Percentiles rank a stretch among this genome's conserved stretches.
These are phyloP conservation scores for Jamesozyma lodderae DNA, from an alignment of 805 yeast genomes.

Conservation along the genomic window DNA sequence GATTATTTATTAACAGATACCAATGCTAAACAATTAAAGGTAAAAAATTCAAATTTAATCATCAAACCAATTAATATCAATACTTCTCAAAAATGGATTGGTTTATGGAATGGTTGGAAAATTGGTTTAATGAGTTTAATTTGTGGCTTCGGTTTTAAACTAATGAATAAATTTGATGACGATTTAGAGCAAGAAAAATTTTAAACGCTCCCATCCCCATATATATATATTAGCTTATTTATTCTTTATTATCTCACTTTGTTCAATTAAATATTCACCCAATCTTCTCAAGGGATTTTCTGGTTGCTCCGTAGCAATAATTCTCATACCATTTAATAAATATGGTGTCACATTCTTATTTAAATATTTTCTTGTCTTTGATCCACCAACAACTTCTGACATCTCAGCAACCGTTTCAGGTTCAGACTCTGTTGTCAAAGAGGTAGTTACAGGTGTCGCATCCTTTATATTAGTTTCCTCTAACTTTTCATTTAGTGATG, in stretches of 20 bases:
- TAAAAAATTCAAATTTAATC: conserved; percentile 1
- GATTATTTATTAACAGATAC: conserved; percentile 38
- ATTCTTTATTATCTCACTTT: conserved; percentile 21
- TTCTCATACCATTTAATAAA: conserved; percentile 53
- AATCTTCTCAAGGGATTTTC: conserved; percentile 44
- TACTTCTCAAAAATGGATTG: conserved; percentile 10
- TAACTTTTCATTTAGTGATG: neutral
- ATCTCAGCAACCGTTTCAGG: conserved; percentile 9
- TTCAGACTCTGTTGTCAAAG: neutral
- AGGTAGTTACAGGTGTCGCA: conserved; percentile 2
- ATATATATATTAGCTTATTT: neutral
- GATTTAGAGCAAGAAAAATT: conserved; percentile 35
- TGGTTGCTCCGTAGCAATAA: conserved; percentile 43
- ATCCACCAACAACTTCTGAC: conserved; percentile 57
- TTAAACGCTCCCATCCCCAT: conserved; percentile 20
- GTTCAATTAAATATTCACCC: conserved; percentile 45
- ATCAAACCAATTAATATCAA: conserved; percentile 5
- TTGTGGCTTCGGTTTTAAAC: conserved; percentile 73
- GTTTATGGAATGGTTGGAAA: conserved; percentile 85
- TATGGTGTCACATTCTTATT: conserved; percentile 56
- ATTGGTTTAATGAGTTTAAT: conserved; percentile 69
- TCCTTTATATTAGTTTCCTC: neutral
- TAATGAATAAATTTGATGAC: conserved; percentile 43
- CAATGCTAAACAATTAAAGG: neutral
- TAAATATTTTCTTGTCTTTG: conserved; percentile 60